These are phyloP conservation scores for Leccinum subspadiceum DNA, from an alignment of 1,284 basidiomycete species.

Conservation along the genomic window DNA sequence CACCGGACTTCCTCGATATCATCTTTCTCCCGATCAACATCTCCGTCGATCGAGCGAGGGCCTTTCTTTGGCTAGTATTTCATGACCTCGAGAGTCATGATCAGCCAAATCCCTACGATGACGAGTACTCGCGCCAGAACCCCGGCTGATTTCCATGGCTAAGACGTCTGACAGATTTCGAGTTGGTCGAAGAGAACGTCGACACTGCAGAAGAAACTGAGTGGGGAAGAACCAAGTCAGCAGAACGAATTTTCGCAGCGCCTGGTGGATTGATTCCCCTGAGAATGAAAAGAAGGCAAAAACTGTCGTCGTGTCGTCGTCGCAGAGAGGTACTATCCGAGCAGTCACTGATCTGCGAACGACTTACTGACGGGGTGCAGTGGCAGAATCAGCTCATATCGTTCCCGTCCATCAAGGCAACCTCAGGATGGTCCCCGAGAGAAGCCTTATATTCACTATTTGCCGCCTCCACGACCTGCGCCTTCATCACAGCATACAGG, in stretches of 20 bases:
- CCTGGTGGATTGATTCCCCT: slow-evolving; percentile 43
- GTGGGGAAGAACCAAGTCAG: slow-evolving; percentile 68
- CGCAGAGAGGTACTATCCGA: slow-evolving; percentile 27
- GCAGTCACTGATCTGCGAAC: background rate
- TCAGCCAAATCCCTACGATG: slow-evolving; percentile 63
- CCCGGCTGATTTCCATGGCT: slow-evolving; percentile 57
- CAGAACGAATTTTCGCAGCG: slow-evolving; percentile 60
- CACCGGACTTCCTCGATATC: slow-evolving; percentile 75
- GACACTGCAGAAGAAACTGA: slow-evolving; percentile 66
- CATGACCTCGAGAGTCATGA: slow-evolving; percentile 68
- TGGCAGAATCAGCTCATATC: slow-evolving; percentile 26
- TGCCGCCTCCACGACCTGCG: slow-evolving; percentile 32
- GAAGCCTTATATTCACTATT: slow-evolving; percentile 41
- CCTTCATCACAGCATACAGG: slow-evolving; percentile 19
- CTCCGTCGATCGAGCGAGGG: slow-evolving; percentile 65
- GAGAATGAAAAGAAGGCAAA: slow-evolving; percentile 50
- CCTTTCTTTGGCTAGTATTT: slow-evolving; percentile 78
- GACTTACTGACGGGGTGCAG: slow-evolving; percentile 17
- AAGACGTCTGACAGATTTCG: slow-evolving; percentile 45
- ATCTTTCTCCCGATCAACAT: slow-evolving; percentile 70
- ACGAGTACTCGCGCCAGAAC: slow-evolving; percentile 49
- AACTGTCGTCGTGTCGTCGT: slow-evolving; percentile 23
- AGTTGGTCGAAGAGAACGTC: slow-evolving; percentile 60
- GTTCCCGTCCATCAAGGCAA: slow-evolving; percentile 28
- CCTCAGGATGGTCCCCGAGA: slow-evolving; percentile 31